Conservation (phyloP, 192 early-diverging fungal genomes). For the Dimargaris cristalligena region DNA sequence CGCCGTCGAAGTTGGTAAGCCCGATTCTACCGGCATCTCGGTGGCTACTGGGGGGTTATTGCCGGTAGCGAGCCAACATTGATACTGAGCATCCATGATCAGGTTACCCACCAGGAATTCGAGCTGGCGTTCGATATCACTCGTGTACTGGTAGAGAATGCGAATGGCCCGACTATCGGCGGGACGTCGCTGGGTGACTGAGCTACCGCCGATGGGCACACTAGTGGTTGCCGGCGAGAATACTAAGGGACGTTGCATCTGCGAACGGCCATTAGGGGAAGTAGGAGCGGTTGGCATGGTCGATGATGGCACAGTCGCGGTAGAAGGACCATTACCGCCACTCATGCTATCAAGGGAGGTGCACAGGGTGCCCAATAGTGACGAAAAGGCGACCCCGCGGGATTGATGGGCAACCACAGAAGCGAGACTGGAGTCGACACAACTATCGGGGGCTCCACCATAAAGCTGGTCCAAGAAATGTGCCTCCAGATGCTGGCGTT, state of each 20-base stretch:
- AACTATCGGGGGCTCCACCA: not conserved
- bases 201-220: not conserved
- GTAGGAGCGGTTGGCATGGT: not conserved
- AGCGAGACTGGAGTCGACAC: not conserved
- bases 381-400: not conserved
- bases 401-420: not conserved
- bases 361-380: not conserved
- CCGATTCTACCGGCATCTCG: not conserved
- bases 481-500: not conserved
- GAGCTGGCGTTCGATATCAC: slow-evolving; percentile 6
- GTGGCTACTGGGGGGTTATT: not conserved
- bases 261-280: not conserved
- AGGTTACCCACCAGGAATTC: slow-evolving; percentile 11
- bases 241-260: no score
- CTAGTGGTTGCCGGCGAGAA: not conserved
- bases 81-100: slow-evolving; percentile 7
- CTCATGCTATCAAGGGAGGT: not conserved
- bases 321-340: not conserved
- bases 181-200: not conserved
- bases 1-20: no score
- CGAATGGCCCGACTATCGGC: slow-evolving; percentile 9
- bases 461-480: not conserved
- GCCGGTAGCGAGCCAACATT: not conserved
- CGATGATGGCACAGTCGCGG: not conserved
- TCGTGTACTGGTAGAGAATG: slow-evolving; percentile 10